These are phyloP conservation scores for Talaromyces sp. DNA, from an alignment of 2,329 filamentous ascomycete genomes.

Conservation along the genomic window DNA sequence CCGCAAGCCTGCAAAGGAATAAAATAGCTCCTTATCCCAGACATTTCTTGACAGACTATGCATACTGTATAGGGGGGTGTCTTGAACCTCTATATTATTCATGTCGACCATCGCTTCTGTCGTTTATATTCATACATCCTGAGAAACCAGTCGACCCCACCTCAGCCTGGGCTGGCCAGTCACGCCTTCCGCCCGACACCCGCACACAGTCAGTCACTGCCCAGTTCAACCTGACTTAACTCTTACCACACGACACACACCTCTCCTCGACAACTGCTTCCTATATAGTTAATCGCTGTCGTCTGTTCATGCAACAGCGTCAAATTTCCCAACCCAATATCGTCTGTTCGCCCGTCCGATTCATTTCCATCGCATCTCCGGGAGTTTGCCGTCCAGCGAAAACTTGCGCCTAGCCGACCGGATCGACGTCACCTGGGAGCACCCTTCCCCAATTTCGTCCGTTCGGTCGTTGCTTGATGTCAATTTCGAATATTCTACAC, in stretches of 20 bases:
- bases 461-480: not conserved
- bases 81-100: too few species aligned
- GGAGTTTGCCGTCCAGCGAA: not conserved
- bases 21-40: not conserved
- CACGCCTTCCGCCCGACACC: not conserved
- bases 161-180: not conserved
- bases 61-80: not conserved
- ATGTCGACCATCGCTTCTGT: not conserved
- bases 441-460: constrained; percentile 1
- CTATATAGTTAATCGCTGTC: not conserved
- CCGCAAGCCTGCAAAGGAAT: constrained; percentile 2
- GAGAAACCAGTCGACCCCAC: not conserved
- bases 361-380: not conserved
- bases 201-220: constrained; percentile 1
- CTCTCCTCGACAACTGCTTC: not conserved
- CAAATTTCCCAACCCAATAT: too few species aligned
- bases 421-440: constrained; percentile 10
- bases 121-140: not conserved
- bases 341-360: not conserved
- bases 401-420: constrained; percentile 9
- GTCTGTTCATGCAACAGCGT: not conserved
- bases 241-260: constrained; percentile 10
- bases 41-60: not conserved
- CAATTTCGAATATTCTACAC: not conserved
- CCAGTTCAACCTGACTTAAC: constrained; percentile 7